Conservation (phyloP, 2,329 filamentous ascomycete genomes). For the Diplocarpon rosae region DNA sequence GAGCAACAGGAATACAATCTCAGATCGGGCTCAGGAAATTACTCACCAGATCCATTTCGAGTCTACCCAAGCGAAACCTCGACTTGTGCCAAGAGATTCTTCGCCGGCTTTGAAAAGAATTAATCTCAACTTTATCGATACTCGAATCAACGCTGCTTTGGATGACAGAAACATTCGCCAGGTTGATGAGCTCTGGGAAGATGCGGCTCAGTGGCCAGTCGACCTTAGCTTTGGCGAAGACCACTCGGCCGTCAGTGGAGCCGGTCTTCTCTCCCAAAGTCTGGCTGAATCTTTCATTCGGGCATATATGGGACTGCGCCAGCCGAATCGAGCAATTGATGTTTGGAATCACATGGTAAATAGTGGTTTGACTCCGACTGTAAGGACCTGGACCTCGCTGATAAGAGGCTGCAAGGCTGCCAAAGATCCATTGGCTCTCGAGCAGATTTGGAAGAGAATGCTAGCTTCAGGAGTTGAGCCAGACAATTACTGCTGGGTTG, state of each 20-base stretch:
- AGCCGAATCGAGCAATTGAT: conserved; percentile 35
- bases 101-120: not conserved
- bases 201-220: conserved; percentile 19
- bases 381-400: conserved; percentile 62
- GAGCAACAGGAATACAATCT: conserved; percentile 12
- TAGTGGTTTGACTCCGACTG: conserved; percentile 44
- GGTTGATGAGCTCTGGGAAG: conserved; percentile 20
- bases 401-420: conserved; percentile 57
- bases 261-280: conserved; percentile 8
- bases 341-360: conserved; percentile 46
- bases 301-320: conserved; percentile 34
- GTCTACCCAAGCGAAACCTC: not conserved
- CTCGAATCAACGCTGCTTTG: conserved; percentile 18
- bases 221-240: not conserved
- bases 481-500: conserved; percentile 58
- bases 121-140: conserved; percentile 7
- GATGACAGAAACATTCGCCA: conserved; percentile 13
- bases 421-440: conserved; percentile 47
- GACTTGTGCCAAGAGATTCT: no score
- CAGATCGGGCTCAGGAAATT: conserved; percentile 4
- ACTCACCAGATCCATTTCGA: not conserved
- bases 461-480: conserved; percentile 44
- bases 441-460: conserved; percentile 58
- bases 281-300: conserved; percentile 37
- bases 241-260: conserved; percentile 4